Conservation (phyloP, 2,329 filamentous ascomycete species). For the Xylariaceae sp. region DNA sequence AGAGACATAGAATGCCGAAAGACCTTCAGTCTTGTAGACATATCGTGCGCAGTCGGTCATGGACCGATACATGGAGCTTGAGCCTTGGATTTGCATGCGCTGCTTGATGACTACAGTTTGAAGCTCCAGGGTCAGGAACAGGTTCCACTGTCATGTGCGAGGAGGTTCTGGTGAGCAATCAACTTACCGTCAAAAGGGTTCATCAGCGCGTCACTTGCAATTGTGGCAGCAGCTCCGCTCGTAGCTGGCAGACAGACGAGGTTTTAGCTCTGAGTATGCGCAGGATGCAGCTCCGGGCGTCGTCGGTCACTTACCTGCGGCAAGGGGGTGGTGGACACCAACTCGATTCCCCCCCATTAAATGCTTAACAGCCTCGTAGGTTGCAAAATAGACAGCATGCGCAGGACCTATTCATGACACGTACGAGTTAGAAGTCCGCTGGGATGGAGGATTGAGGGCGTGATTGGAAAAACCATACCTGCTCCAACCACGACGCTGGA, state of each 20-base stretch:
- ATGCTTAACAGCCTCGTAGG: constrained; percentile 96
- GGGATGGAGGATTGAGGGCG: too few relatives aligned
- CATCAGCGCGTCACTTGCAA: constrained; percentile 97
- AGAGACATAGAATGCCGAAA: constrained; percentile 94
- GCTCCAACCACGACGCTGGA: constrained; percentile 95
- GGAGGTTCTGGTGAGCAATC: not conserved
- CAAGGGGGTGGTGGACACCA: constrained; percentile 85
- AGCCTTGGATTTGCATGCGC: constrained; percentile 97
- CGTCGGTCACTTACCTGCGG: constrained; percentile 63
- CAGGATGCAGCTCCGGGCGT: not conserved
- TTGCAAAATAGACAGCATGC: constrained; percentile 97
- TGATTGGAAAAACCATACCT: constrained; percentile 58
- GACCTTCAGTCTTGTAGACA: constrained; percentile 81
- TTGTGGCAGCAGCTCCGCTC: constrained; percentile 91
- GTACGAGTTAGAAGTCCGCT: too few relatives aligned
- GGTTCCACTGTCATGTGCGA: not conserved
- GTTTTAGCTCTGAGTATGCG: constrained; percentile 7
- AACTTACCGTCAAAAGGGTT: constrained; percentile 92
- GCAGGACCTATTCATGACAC: constrained; percentile 65
- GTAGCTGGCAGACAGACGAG: constrained; percentile 54
- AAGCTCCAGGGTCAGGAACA: constrained; percentile 1
- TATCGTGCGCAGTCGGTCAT: constrained; percentile 82
- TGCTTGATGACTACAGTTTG: constrained; percentile 99
- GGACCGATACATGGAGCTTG: constrained; percentile 78
- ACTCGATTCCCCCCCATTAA: constrained; percentile 86